Conservation (phyloP, 2,329 filamentous ascomycete genomes). For the Tolypocladium capitatum region DNA sequence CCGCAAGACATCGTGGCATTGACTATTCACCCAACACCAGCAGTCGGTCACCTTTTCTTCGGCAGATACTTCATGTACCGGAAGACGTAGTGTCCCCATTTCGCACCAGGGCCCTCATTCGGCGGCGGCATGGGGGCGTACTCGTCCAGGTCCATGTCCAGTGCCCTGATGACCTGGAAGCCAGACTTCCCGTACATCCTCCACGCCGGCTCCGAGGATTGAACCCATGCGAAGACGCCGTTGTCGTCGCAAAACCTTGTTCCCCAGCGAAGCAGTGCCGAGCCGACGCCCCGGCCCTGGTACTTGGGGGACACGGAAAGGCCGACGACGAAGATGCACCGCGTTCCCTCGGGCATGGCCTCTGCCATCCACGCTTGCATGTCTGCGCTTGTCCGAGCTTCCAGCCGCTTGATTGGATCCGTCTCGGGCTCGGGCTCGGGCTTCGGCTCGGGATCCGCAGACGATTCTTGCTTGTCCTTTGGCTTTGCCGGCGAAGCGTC, state of each 20-base stretch:
- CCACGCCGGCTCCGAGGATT: conserved; percentile 18
- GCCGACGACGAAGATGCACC: conserved; percentile 18
- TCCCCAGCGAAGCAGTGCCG: conserved; percentile 18
- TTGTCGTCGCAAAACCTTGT: conserved; percentile 14
- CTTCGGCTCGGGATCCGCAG: background rate
- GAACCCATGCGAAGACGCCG: conserved; percentile 19
- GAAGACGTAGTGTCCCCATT: conserved; percentile 21
- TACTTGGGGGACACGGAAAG: conserved; percentile 17
- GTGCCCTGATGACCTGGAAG: conserved; percentile 14
- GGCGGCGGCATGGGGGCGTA: conserved; percentile 14
- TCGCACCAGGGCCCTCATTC: conserved; percentile 10
- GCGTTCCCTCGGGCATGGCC: conserved; percentile 18
- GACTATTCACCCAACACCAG: no score
- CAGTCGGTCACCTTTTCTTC: background rate
- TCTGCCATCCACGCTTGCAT: conserved; percentile 16
- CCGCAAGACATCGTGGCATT: no score
- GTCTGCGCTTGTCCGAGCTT: conserved; percentile 15
- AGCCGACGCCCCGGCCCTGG: conserved; percentile 18
- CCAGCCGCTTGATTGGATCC: conserved; percentile 16
- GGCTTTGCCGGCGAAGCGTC: background rate
- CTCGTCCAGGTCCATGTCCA: conserved; percentile 18
- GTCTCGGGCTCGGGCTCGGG: conserved; percentile 3
- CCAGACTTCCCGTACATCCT: conserved; percentile 16
- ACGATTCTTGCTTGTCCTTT: background rate
- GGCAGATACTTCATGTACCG: conserved; percentile 18